Evolutionary conservation across 495 filamentous ascomycete species (phyloP), one percentile per base, ranked within the genome.

Genomic region (Penicillium chermesinum): DNA sequence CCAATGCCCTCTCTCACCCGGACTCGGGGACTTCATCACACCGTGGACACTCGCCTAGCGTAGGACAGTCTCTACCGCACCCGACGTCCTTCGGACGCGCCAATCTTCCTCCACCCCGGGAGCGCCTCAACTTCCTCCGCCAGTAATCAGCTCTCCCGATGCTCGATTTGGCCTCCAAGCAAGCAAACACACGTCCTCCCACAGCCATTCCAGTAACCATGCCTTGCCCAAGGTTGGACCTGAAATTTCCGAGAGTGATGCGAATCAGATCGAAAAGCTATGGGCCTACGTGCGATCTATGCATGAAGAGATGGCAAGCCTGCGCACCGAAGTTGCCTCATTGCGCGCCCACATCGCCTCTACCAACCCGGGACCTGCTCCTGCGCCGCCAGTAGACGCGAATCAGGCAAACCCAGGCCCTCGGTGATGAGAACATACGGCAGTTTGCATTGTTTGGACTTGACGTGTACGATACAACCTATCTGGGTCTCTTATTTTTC

Each of bases 21-120:
- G 79, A 84, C 52, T 67, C 79, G 6, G 73, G 77, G 22, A 59
- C 77, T 9, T 66, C 63, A 36, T 52, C 65, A 20, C 77, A 75
- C 52, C 77, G 81, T 20, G 78, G 82, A 43, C 77, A 86, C 46
- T 89, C 87, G 6, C 87, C 88, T 9, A 82, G 80, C 52, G 62
- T 89, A 49, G 77, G 78, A 7, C 79, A 83, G 32, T 80, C 87
- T 39, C 75, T 83, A 46, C 58, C 60, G 38, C 60, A 63, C 49
- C 82, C 85, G n/a, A n/a, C n/a, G 55, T 32, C 66, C 65, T 38
- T 48, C 52, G 10, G 34, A 67, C 20, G 67, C 69, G 14, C 58
- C 72, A 16, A 66, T 70, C 6, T 68, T 62, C 14, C 68, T 62
- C 12, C 71, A 66, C 43, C 58, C 63, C n/a, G n/a, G 13, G 70